These are phyloP conservation scores for Vitis hybrid DNA, from an alignment of 177 flowering plant species.

Conservation along the genomic window DNA sequence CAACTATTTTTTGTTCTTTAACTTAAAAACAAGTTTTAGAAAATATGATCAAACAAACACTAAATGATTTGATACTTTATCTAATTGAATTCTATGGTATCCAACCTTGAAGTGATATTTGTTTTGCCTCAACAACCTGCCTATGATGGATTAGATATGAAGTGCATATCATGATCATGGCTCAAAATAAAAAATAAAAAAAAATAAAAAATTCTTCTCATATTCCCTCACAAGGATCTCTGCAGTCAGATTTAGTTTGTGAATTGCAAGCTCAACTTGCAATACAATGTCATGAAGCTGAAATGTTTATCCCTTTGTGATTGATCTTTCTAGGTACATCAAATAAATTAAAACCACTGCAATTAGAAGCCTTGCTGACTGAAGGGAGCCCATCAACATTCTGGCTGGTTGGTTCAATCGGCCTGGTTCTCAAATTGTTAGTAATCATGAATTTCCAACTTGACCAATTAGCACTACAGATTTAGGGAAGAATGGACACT, in stretches of 20 bases:
- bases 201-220: not conserved
- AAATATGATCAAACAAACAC: too few species aligned
- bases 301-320: slow-evolving; percentile 6
- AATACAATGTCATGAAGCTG: not conserved
- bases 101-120: slow-evolving; percentile 49
- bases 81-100: too few species aligned
- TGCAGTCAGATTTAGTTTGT: not conserved
- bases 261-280: slow-evolving; percentile 4
- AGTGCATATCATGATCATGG: not conserved
- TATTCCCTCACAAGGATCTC: not conserved
- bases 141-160: slow-evolving; percentile 57
- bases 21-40: too few species aligned
- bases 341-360: slow-evolving; percentile 74
- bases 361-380: slow-evolving; percentile 74
- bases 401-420: slow-evolving; percentile 74
- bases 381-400: slow-evolving; percentile 78
- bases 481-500: not conserved
- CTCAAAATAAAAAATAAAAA: not conserved
- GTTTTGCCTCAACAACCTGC: slow-evolving; percentile 70
- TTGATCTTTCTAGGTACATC: slow-evolving; percentile 46
- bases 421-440: slow-evolving; percentile 9
- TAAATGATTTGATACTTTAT: too few species aligned
- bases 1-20: too few species aligned
- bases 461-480: too few species aligned
- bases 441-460: not conserved